phyloP scores from a whole-genome alignment of 2,329 filamentous ascomycete species.

The Ophiosphaerella herpotricha region DNA sequence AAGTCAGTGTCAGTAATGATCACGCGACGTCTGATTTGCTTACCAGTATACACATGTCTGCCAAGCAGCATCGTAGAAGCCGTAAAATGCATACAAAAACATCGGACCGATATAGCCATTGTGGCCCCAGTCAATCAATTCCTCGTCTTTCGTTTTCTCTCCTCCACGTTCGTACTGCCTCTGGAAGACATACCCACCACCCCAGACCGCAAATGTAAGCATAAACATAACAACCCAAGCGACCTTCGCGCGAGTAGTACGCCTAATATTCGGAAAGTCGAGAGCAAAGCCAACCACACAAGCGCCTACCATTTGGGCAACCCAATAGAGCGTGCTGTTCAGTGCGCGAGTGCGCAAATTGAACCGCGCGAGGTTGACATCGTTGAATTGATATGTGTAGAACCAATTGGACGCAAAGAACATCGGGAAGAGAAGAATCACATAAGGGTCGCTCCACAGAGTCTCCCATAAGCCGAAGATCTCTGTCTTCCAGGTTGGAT shows the following conservation, averaged over 20 bases:
- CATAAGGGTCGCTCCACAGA: constrained; percentile 68
- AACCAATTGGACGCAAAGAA: constrained; percentile 79
- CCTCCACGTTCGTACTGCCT: constrained; percentile 54
- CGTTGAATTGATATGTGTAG: constrained; percentile 77
- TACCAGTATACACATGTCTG: constrained; percentile 88
- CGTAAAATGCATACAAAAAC: constrained; percentile 87
- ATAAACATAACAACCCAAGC: constrained; percentile 64
- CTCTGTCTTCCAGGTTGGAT: constrained; percentile 81
- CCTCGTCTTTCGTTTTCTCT: constrained; percentile 15
- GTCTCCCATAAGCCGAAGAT: constrained; percentile 74
- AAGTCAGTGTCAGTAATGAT: not conserved
- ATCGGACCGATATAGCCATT: constrained; percentile 74
- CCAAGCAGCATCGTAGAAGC: constrained; percentile 84
- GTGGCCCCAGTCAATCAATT: constrained; percentile 64
- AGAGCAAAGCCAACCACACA: constrained; percentile 70
- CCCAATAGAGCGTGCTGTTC: constrained; percentile 76
- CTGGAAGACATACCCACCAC: constrained; percentile 78
- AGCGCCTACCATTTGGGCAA: constrained; percentile 75
- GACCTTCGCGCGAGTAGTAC: constrained; percentile 67
- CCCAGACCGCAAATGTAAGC: constrained; percentile 77
- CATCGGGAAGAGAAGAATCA: constrained; percentile 76
- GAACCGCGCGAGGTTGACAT: constrained; percentile 70
- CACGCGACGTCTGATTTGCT: constrained; percentile 19
- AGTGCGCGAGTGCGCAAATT: constrained; percentile 71
- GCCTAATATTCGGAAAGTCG: constrained; percentile 60